Percentiles rank a stretch among this genome's conserved stretches.
These are phyloP conservation scores for Calonectria crousiana DNA, from an alignment of 2,329 filamentous ascomycete species.

Conservation along the genomic window DNA sequence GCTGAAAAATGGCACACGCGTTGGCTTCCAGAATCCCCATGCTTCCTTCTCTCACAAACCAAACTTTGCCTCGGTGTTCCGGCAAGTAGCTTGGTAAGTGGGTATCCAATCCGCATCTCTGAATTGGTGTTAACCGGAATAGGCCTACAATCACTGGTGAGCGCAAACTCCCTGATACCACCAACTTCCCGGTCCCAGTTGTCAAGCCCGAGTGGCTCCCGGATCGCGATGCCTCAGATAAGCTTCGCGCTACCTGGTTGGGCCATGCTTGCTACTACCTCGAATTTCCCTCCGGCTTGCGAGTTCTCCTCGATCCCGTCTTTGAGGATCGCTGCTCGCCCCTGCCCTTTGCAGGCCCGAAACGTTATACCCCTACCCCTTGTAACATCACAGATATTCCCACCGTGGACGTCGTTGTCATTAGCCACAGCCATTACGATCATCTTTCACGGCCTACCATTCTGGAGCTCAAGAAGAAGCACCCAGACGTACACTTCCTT, in stretches of 20 bases:
- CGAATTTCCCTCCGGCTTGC: background rate
- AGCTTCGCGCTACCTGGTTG: background rate
- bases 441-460: background rate
- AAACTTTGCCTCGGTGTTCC: background rate
- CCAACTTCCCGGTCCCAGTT: background rate
- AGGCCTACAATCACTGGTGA: conserved; percentile 1
- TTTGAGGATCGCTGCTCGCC: conserved; percentile 1
- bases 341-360: background rate
- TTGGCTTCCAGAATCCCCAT: background rate
- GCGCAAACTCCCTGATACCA: background rate
- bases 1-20: background rate
- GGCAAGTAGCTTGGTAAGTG: background rate
- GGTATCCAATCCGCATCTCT: too few relatives aligned
- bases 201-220: background rate
- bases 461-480: background rate
- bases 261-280: background rate
- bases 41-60: background rate
- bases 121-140: background rate
- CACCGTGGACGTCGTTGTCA: background rate
- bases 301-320: background rate
- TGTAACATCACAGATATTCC: background rate
- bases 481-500: background rate
- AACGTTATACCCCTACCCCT: background rate
- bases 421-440: conserved; percentile 1
- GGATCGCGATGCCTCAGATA: background rate